Base-by-base conservation (phyloP, 208 protist genomes). In the Blastocrithidia nonstop region DNA sequence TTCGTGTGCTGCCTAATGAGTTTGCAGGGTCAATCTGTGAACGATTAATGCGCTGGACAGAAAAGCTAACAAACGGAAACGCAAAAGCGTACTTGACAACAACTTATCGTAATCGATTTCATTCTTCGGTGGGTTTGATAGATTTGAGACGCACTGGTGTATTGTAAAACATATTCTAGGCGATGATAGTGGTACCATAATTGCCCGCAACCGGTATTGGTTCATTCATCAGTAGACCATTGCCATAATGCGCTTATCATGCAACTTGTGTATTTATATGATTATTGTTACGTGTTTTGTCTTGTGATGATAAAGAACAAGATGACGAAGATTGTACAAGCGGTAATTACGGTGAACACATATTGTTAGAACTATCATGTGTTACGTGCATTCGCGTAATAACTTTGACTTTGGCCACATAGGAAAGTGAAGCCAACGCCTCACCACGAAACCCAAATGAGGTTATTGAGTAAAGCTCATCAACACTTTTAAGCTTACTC, bases 391-490 rank as follows among this genome's bases (percentile, higher is more conserved):
- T 53, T 31, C 67, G 62, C 8, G 85, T 87, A 6, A 66, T 81
- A 13, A 88, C 69, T 4, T 58, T 80, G 7, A 88, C 72, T n/a
- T 71, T 65, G 0, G 75, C 56, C 7, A 90, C 82, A 38, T 87
- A 88, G 23, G 82, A 90, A 23, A 94, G 50, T 13, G 82, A 85
- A 8, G 82, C 77, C 13, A 95, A 62, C 9, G 91, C 88, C 61
- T 96, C 88, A 3, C 91, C 87, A 32, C 91, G 76, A 39, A 96
- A 96, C 20, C 91, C 91, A 57, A 95, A 96, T 6, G 91, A 93
- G 8, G 45, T 40, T 44, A 96, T 71, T 31, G 17, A 39, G 15
- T 66, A 53, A n/a, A 96, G 55, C 16, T 96, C 91, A n/a, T 94
- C 86, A 42, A 93, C 94, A 16, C 22, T 45, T 2, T 70, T 46